Percentiles rank a stretch among this genome's conserved stretches.
Conservation (phyloP, 257 asterid species). For the Solanum arcanum region DNA sequence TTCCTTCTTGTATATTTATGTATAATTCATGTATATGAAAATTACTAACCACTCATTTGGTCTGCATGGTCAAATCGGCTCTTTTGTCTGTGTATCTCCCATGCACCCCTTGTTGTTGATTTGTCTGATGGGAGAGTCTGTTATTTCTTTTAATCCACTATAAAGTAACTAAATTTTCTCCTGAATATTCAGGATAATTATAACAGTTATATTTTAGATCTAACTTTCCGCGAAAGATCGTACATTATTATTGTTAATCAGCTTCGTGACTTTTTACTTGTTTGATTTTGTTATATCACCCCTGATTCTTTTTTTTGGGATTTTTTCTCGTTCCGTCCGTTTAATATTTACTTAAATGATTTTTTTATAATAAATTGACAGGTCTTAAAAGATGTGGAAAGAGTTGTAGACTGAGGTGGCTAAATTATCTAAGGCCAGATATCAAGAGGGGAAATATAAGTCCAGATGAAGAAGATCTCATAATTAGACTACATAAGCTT, state of each 20-base stretch:
- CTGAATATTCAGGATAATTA: not conserved
- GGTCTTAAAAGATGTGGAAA: slow-evolving; percentile 1
- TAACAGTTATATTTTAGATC: no score
- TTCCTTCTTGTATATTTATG: not conserved
- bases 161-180: not conserved
- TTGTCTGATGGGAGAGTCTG: not conserved
- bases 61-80: not conserved
- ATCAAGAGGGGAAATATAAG: not conserved
- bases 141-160: not conserved
- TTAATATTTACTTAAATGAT: not conserved
- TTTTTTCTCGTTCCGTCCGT: not conserved
- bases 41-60: not conserved
- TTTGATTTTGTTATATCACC: not conserved
- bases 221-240: not conserved
- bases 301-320: not conserved
- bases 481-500: not conserved
- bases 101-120: not conserved
- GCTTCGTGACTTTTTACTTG: not conserved
- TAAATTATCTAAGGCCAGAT: not conserved
- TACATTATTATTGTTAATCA: not conserved
- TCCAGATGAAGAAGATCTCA: slow-evolving; percentile 1
- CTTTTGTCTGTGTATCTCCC: not conserved
- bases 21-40: not conserved
- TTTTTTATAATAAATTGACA: not conserved
- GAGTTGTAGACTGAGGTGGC: not conserved